These are phyloP conservation scores for Paxillus involutus DNA, from an alignment of 768 basidiomycete genomes.

Conservation along the genomic window DNA sequence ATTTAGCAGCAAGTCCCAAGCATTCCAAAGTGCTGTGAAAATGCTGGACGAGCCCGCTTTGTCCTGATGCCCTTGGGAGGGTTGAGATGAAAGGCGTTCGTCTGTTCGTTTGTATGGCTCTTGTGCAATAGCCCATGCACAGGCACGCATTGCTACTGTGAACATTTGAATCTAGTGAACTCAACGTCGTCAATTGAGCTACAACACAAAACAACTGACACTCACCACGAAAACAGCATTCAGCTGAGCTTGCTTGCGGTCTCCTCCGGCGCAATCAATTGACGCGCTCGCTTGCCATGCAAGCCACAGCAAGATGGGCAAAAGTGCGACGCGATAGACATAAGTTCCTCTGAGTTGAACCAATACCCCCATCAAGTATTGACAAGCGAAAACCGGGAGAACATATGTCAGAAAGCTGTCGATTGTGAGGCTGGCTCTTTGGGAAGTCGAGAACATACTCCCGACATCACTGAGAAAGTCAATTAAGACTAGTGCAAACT, in stretches of 20 bases:
- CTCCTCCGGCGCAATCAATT: constrained; percentile 24
- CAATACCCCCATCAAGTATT: constrained; percentile 54
- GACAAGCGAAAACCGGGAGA: constrained; percentile 43
- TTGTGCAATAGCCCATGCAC: constrained; percentile 21
- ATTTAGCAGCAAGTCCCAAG: constrained; percentile 21
- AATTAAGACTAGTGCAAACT: not conserved
- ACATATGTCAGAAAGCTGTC: constrained; percentile 35
- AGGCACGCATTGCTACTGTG: constrained; percentile 13
- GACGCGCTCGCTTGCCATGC: constrained; percentile 39
- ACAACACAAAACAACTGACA: not conserved
- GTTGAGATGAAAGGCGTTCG: not conserved
- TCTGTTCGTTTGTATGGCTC: constrained; percentile 13
- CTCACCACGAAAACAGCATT: constrained; percentile 23
- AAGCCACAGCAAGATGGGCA: constrained; percentile 46
- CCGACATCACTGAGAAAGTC: not conserved
- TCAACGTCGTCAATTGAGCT: not conserved
- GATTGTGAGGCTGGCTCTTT: constrained; percentile 6
- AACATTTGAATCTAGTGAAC: constrained; percentile 13
- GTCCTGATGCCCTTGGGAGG: not conserved
- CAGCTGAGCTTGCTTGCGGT: constrained; percentile 4
- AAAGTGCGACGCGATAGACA: constrained; percentile 44
- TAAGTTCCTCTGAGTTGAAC: constrained; percentile 45
- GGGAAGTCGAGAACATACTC: constrained; percentile 6
- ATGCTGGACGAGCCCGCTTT: not conserved
- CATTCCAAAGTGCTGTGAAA: constrained; percentile 21